phyloP scores from a whole-genome alignment of 345 rosid species.

The Eucalyptus erythrocorys region DNA sequence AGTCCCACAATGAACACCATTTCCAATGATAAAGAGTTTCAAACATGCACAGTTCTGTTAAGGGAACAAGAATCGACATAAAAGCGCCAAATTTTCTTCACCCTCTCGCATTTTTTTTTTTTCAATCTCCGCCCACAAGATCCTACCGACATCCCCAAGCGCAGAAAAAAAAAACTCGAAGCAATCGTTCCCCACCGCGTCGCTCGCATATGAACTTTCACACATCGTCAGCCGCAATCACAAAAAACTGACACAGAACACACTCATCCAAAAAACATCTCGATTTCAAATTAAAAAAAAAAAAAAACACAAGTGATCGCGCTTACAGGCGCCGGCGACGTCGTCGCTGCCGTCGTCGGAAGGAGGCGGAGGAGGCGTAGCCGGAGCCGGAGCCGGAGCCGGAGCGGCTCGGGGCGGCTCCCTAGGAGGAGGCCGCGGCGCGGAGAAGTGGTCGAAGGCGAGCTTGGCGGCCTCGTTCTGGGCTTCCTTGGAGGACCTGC shows the following conservation, averaged over 20 bases:
- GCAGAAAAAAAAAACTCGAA: not conserved
- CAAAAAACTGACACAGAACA: not conserved
- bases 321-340: not conserved
- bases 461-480: constrained; percentile 24
- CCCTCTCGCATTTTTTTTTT: not conserved
- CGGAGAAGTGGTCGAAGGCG: constrained; percentile 8
- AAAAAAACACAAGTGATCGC: not conserved
- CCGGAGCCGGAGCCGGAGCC: not conserved
- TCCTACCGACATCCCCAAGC: not conserved
- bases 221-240: not conserved
- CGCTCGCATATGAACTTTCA: not conserved
- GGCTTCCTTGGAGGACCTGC: constrained; percentile 12
- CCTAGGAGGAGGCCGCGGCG: not conserved
- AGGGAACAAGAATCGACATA: not conserved
- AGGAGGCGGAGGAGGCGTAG: not conserved
- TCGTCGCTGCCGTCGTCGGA: not conserved
- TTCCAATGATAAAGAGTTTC: not conserved
- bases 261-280: not conserved
- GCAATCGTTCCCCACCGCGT: not conserved
- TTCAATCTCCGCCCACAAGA: not conserved
- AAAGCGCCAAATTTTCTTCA: not conserved
- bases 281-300: not conserved
- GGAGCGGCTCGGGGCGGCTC: not conserved
- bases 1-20: not conserved
- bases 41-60: not conserved